Evolutionary conservation across 352 stramenopile species (phyloP).

Genomic region (Phytophthora melonis): DNA sequence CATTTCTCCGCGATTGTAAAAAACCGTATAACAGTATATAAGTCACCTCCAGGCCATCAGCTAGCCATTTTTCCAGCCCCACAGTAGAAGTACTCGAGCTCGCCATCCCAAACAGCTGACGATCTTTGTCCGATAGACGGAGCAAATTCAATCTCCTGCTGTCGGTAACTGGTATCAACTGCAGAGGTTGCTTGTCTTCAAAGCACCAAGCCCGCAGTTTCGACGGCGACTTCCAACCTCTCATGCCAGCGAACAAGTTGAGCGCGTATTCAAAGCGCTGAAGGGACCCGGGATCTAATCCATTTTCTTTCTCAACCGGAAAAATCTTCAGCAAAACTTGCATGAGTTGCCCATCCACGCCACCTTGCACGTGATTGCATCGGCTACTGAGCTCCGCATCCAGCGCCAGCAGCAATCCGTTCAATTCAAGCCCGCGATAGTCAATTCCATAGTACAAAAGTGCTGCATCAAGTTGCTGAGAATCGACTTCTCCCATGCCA

Average conservation of each 20-base stretch:
- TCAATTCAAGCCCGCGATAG: constrained; percentile 14
- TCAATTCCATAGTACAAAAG: constrained; percentile 24
- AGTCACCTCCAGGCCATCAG: constrained; percentile 27
- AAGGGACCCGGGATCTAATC: constrained; percentile 6
- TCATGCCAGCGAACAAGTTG: constrained; percentile 31
- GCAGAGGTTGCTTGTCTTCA: constrained; percentile 24
- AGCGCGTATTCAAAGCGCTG: constrained; percentile 26
- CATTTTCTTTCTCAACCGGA: constrained; percentile 6
- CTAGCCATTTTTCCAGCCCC: constrained; percentile 28
- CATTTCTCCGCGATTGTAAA: constrained; percentile 23
- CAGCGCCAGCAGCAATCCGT: constrained; percentile 22
- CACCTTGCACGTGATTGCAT: constrained; percentile 20
- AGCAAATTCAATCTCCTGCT: constrained; percentile 26
- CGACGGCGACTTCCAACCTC: constrained; percentile 17
- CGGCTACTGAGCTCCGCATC: constrained; percentile 21
- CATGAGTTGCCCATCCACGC: constrained; percentile 27
- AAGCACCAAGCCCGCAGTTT: constrained; percentile 19
- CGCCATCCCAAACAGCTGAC: constrained; percentile 18
- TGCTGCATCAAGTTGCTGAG: constrained; percentile 10
- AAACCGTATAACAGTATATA: constrained; percentile 34
- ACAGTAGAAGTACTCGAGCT: constrained; percentile 5
- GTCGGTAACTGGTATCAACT: constrained; percentile 29
- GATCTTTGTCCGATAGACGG: constrained; percentile 32
- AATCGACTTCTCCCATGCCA: constrained; percentile 6
- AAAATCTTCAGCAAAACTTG: constrained; percentile 29